Evolutionary conservation across 768 basidiomycete genomes (phyloP), one percentile per base, ranked within the genome.

Genomic region (Dentipellis fragilis): DNA sequence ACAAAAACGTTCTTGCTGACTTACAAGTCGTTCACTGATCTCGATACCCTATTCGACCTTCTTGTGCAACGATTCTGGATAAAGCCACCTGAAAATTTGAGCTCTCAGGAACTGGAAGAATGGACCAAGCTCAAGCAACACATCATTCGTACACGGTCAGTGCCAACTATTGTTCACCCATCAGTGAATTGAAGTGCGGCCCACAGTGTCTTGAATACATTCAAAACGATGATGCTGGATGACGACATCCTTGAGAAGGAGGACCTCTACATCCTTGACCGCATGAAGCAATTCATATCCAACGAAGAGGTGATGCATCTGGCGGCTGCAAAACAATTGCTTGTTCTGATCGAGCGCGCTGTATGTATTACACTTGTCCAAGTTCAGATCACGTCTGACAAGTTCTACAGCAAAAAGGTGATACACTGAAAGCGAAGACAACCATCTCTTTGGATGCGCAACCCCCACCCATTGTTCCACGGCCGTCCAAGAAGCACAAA

Each of bases 1-100:
- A 88, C 78, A 67, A 85, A 86, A 66, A 85, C 93, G 0, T 98
- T 98, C 79, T 71, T 98, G 60, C 86, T 96, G 81, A 96, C 95
- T 0, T 96, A 91, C 76, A 91, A 93, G 65, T 93, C 92, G 0
- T 97, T 98, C 69, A 90, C 89, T 14, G 85, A 84, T 5, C 73
- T 89, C 47, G 80, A 89, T 55, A 85, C 92, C 49, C 72, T 98
- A 9, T 85, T 95, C 54, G 84, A 92, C 56, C 75, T 87, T 16
- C 82, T 98, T 17, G 79, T 88, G 7, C 75, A 79, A 46, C 83
- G 95, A 16, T 98, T 93, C 71, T 76, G 78, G 62, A 85, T 93
- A 23, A 75, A 80, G 50, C 77, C 89, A 21, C 95, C 93, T 0
- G 75, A 78, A 5, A 83, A 79, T 6, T 65, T 97, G 38, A 76